phyloP scores from a whole-genome alignment of 495 filamentous ascomycete genomes.

The Aspergillus nanangensis region DNA sequence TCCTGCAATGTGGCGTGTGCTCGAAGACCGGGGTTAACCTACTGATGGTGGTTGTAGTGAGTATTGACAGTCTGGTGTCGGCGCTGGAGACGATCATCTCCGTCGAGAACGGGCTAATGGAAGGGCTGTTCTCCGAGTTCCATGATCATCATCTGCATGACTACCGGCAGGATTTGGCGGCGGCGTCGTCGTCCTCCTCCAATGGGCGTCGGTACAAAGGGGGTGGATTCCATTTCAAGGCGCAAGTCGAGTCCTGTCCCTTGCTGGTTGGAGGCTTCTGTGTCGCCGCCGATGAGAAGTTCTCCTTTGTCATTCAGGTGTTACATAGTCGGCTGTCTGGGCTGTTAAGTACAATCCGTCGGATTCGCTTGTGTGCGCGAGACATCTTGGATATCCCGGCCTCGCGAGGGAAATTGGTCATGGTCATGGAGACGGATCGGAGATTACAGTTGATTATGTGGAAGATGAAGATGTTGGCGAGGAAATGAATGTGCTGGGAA shows the following conservation, averaged over 20 bases:
- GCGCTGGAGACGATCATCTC: constrained; percentile 21
- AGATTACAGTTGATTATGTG: constrained; percentile 30
- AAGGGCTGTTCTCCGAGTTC: constrained; percentile 12
- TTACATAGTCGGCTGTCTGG: constrained; percentile 25
- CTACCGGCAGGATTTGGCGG: constrained; percentile 2
- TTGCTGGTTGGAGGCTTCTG: constrained; percentile 26
- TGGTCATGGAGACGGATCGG: constrained; percentile 38
- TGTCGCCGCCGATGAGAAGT: constrained; percentile 31
- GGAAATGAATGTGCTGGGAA: constrained; percentile 6
- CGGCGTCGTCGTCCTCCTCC: background rate
- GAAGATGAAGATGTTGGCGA: constrained; percentile 23
- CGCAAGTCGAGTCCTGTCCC: constrained; percentile 23
- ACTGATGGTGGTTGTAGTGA: constrained; percentile 29
- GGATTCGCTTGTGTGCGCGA: constrained; percentile 25
- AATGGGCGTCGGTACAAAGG: constrained; percentile 6
- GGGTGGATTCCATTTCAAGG: constrained; percentile 11
- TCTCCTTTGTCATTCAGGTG: constrained; percentile 26
- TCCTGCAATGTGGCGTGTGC: constrained; percentile 29
- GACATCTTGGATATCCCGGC: constrained; percentile 17
- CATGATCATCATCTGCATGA: constrained; percentile 4
- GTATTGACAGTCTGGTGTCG: constrained; percentile 30
- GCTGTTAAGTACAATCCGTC: constrained; percentile 22
- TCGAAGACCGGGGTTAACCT: constrained; percentile 23
- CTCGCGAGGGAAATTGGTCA: constrained; percentile 22
- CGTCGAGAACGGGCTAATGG: constrained; percentile 10